Conservation (phyloP, 768 basidiomycete species). For the Suillus ampliporus region DNA sequence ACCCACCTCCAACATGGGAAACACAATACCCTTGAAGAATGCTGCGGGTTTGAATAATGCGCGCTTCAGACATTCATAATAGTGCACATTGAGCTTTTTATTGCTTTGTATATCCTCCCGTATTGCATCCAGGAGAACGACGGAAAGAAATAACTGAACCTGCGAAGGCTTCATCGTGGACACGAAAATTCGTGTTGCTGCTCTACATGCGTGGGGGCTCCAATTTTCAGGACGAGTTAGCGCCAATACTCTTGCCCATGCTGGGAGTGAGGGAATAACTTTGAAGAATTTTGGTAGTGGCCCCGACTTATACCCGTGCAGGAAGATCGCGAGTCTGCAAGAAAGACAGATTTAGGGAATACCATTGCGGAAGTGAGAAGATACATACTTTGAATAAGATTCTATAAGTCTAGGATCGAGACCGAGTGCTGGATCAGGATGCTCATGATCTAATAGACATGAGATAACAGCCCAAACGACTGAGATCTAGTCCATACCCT, state of each 20-base stretch:
- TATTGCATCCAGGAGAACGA: slow-evolving; percentile 89
- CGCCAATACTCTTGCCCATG: slow-evolving; percentile 95
- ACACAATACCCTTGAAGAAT: slow-evolving; percentile 97
- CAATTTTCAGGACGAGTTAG: slow-evolving; percentile 92
- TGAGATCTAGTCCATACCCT: slow-evolving; percentile 45
- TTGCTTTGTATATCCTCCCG: slow-evolving; percentile 86
- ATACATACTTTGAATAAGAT: slow-evolving; percentile 85
- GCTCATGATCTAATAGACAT: slow-evolving; percentile 47
- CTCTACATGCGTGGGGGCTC: slow-evolving; percentile 94
- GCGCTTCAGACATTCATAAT: slow-evolving; percentile 92
- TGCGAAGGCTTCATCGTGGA: slow-evolving; percentile 97
- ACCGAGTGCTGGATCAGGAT: slow-evolving; percentile 83
- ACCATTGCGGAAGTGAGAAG: neutral
- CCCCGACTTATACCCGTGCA: slow-evolving; percentile 91
- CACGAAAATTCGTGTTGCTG: slow-evolving; percentile 94
- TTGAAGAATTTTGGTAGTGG: slow-evolving; percentile 97
- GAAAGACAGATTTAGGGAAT: slow-evolving; percentile 12
- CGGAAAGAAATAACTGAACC: slow-evolving; percentile 90
- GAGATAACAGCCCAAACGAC: slow-evolving; percentile 11
- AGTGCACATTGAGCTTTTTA: slow-evolving; percentile 91
- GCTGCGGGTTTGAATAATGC: slow-evolving; percentile 96
- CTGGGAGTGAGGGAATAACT: slow-evolving; percentile 92
- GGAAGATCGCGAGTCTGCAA: slow-evolving; percentile 79
- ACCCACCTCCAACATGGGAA: slow-evolving; percentile 90
- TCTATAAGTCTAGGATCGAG: slow-evolving; percentile 93